Evolutionary conservation across 352 stramenopile species (phyloP).

Genomic region (Phytophthora agathidicida): DNA sequence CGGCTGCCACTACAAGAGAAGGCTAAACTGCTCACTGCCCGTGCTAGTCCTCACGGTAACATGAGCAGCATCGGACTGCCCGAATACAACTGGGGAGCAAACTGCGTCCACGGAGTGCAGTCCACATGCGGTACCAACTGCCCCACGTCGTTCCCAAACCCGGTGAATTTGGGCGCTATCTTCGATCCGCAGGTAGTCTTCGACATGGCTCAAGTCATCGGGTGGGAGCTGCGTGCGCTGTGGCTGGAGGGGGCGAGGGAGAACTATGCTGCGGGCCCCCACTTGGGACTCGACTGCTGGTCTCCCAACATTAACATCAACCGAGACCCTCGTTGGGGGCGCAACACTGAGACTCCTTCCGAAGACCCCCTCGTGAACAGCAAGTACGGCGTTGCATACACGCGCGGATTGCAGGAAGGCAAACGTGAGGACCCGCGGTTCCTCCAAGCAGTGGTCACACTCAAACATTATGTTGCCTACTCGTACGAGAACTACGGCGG

Average conservation of each 20-base stretch:
- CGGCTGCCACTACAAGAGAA: slow-evolving; percentile 73
- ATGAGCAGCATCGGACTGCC: slow-evolving; percentile 82
- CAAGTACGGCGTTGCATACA: slow-evolving; percentile 89
- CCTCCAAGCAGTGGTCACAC: slow-evolving; percentile 84
- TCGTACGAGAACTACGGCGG: slow-evolving; percentile 76
- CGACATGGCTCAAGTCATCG: slow-evolving; percentile 87
- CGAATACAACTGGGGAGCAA: slow-evolving; percentile 93
- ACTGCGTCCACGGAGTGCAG: slow-evolving; percentile 92
- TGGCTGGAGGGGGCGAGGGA: slow-evolving; percentile 72
- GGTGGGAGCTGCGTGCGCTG: slow-evolving; percentile 70
- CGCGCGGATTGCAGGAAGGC: slow-evolving; percentile 85
- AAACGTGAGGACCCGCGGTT: slow-evolving; percentile 54
- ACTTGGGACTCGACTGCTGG: slow-evolving; percentile 91
- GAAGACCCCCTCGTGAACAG: slow-evolving; percentile 92
- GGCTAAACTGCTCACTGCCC: slow-evolving; percentile 61
- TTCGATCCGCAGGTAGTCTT: slow-evolving; percentile 84
- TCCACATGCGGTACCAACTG: slow-evolving; percentile 72
- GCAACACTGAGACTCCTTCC: slow-evolving; percentile 91
- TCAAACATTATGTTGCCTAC: slow-evolving; percentile 95
- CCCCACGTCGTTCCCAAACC: slow-evolving; percentile 91
- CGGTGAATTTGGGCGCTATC: slow-evolving; percentile 83
- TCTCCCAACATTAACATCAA: slow-evolving; percentile 96
- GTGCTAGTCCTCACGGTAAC: slow-evolving; percentile 58
- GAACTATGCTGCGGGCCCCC: slow-evolving; percentile 57
- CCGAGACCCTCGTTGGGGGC: slow-evolving; percentile 92